Evolutionary conservation across 208 protist genomes (phyloP).

Genomic region (Novymonas esmeraldas): DNA sequence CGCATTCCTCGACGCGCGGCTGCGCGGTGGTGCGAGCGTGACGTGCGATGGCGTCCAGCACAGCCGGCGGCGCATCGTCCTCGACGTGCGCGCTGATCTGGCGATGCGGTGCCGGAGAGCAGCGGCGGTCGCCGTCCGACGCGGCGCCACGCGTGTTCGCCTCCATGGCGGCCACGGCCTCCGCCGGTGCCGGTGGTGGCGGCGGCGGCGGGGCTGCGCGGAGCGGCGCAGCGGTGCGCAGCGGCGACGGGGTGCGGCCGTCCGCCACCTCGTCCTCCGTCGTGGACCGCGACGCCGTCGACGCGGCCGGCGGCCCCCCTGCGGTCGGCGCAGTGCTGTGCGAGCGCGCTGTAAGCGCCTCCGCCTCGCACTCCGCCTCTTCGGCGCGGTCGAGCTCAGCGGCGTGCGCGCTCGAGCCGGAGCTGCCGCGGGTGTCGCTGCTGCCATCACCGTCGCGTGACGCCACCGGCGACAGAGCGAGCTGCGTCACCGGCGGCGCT

Average conservation of each 20-base stretch:
- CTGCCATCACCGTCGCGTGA: background rate
- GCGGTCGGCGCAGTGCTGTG: background rate
- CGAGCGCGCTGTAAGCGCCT: background rate
- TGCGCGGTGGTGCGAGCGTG: no score
- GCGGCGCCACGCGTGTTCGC: no score
- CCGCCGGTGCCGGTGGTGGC: background rate
- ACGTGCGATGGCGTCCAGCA: no score
- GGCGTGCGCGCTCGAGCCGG: conserved; percentile 1
- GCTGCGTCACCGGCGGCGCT: background rate
- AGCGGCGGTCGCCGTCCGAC: background rate
- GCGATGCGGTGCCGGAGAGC: background rate
- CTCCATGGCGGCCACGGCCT: background rate
- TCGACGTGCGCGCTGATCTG: background rate
- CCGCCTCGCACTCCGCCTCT: background rate
- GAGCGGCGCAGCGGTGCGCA: conserved; percentile 12
- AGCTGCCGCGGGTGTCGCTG: background rate
- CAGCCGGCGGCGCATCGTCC: no score
- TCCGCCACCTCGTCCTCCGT: background rate
- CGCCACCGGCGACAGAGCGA: background rate
- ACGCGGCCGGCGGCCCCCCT: background rate
- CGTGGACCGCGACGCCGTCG: background rate
- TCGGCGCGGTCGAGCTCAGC: background rate
- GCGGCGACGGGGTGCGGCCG: conserved; percentile 21
- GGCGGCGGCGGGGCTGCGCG: conserved; percentile 16
- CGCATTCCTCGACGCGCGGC: background rate